Evolutionary conservation across 345 rosid species (phyloP).

Genomic region (Pelargonium nanum): DNA sequence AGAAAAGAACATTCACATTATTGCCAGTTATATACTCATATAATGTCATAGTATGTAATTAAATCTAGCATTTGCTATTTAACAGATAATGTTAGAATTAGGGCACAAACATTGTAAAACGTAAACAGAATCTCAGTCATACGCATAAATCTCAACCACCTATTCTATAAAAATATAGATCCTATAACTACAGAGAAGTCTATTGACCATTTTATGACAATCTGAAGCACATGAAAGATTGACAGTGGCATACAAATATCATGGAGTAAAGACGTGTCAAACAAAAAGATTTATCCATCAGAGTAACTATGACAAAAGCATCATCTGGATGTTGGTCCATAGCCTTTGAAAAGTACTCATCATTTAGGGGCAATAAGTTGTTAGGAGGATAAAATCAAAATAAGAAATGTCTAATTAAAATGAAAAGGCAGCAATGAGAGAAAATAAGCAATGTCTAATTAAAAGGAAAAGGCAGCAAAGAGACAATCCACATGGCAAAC

Average conservation of each 20-base stretch:
- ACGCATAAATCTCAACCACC: too few relatives aligned
- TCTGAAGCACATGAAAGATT: too few relatives aligned
- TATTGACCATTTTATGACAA: too few relatives aligned
- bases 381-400: neutral
- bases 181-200: too few relatives aligned
- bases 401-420: neutral
- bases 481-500: neutral
- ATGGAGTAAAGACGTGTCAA: neutral
- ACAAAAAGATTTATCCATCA: neutral
- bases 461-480: neutral
- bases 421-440: neutral
- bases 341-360: conserved; percentile 7
- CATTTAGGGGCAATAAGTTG: neutral
- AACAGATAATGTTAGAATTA: too few relatives aligned
- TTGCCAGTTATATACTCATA: neutral
- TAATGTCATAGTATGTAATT: too few relatives aligned
- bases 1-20: neutral
- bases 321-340: conserved; percentile 5
- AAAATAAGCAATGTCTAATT: neutral
- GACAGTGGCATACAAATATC: neutral
- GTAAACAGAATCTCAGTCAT: too few relatives aligned
- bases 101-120: too few relatives aligned
- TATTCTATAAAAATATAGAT: too few relatives aligned
- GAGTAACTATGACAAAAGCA: conserved; percentile 10
- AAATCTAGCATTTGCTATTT: too few relatives aligned